Percentiles rank a stretch among this genome's conserved stretches.
Evolutionary conservation across 2,329 filamentous ascomycete genomes (phyloP).

Genomic region (Beauveria sp.): DNA sequence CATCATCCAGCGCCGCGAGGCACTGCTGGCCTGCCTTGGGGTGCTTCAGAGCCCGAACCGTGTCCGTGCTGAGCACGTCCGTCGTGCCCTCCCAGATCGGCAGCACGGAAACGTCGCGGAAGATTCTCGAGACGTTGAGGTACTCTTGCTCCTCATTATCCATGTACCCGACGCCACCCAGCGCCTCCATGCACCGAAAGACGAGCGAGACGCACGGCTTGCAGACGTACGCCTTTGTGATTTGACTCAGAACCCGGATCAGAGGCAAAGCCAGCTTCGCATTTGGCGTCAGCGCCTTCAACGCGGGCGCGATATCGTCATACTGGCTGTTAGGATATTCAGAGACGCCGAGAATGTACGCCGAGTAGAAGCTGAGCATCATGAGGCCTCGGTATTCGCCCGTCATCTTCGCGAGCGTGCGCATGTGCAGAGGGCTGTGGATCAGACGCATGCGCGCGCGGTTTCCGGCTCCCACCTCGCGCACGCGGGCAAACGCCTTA

Average conservation of each 20-base stretch:
- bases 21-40: conserved; percentile 28
- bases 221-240: conserved; percentile 53
- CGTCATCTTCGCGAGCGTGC: conserved; percentile 48
- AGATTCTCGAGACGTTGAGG: conserved; percentile 58
- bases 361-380: conserved; percentile 46
- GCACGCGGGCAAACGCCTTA: conserved; percentile 49
- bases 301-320: conserved; percentile 14
- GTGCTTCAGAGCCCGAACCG: conserved; percentile 40
- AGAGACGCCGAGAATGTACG: conserved; percentile 45
- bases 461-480: conserved; percentile 40
- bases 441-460: conserved; percentile 39
- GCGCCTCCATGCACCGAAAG: conserved; percentile 52
- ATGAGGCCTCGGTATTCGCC: conserved; percentile 49
- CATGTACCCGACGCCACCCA: conserved; percentile 61
- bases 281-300: conserved; percentile 26
- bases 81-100: conserved; percentile 70
- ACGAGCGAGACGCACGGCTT: conserved; percentile 42
- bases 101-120: conserved; percentile 56
- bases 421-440: conserved; percentile 49
- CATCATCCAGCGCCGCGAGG: conserved; percentile 34
- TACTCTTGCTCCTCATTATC: conserved; percentile 55
- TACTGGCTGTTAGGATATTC: conserved; percentile 33
- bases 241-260: conserved; percentile 50
- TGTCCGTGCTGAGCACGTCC: conserved; percentile 55
- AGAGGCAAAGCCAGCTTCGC: conserved; percentile 32